These are phyloP conservation scores for Penicillium lividum DNA, from an alignment of 495 filamentous ascomycete species.

Conservation along the genomic window DNA sequence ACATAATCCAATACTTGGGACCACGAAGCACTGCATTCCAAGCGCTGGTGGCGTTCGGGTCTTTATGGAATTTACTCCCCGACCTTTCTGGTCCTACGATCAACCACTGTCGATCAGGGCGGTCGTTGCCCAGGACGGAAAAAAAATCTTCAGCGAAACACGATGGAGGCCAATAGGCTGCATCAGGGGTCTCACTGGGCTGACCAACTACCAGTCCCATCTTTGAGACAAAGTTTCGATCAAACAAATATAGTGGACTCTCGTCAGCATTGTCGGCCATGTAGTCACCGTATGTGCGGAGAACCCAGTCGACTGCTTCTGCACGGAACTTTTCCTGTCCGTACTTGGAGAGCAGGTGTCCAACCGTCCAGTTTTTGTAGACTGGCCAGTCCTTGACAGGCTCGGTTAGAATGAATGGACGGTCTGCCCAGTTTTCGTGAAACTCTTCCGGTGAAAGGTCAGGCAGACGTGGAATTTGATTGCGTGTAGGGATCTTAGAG, in stretches of 20 bases:
- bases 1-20: constrained; percentile 98
- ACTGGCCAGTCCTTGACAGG: constrained; percentile 85
- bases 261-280: constrained; percentile 83
- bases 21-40: constrained; percentile 96
- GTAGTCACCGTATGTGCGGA: constrained; percentile 78
- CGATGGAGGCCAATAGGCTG: constrained; percentile 77
- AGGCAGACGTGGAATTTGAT: constrained; percentile 69
- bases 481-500: constrained; percentile 67
- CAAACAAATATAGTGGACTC: constrained; percentile 91
- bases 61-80: constrained; percentile 95
- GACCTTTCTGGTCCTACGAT: constrained; percentile 88
- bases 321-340: constrained; percentile 73
- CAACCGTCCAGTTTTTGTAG: constrained; percentile 71
- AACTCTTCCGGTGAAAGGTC: constrained; percentile 75
- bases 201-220: constrained; percentile 69
- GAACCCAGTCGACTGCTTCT: constrained; percentile 91
- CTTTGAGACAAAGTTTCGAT: constrained; percentile 82
- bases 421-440: constrained; percentile 69
- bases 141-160: constrained; percentile 93
- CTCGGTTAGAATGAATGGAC: constrained; percentile 84
- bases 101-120: constrained; percentile 90
- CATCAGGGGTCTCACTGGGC: constrained; percentile 39
- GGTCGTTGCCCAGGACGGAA: constrained; percentile 71
- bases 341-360: constrained; percentile 63
- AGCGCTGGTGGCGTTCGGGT: constrained; percentile 74